These are phyloP conservation scores for Ceratobasidium sp. DNA, from an alignment of 1,284 basidiomycete species.

Conservation along the genomic window DNA sequence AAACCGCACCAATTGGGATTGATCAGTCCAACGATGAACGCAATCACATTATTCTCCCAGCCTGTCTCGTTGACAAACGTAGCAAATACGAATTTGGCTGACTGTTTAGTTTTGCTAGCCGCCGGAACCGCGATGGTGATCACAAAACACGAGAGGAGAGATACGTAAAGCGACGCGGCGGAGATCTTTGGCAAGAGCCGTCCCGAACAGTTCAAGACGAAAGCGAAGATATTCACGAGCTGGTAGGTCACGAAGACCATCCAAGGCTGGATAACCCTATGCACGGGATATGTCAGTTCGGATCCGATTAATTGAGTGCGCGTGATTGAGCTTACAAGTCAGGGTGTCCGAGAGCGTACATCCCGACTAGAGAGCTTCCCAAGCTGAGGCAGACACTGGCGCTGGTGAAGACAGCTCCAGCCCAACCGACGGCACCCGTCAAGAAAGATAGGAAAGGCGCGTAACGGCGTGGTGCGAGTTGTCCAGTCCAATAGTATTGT, in stretches of 20 bases:
- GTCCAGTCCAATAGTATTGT: constrained; percentile 37
- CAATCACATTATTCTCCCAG: constrained; percentile 38
- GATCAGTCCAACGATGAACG: constrained; percentile 35
- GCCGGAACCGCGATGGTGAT: constrained; percentile 34
- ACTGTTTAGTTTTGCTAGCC: constrained; percentile 20
- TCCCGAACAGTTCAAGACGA: constrained; percentile 15
- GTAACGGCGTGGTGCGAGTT: constrained; percentile 26
- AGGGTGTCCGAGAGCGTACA: constrained; percentile 36
- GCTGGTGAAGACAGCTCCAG: constrained; percentile 25
- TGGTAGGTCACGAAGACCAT: constrained; percentile 34
- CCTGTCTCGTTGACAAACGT: constrained; percentile 38
- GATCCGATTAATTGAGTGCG: not conserved
- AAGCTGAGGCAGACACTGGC: constrained; percentile 33
- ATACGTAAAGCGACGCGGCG: constrained; percentile 8
- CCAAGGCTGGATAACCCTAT: constrained; percentile 34
- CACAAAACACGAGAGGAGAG: not conserved
- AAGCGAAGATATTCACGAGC: constrained; percentile 10
- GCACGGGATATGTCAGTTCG: not conserved
- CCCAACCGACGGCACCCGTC: constrained; percentile 31
- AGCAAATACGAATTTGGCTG: constrained; percentile 33
- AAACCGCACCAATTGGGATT: constrained; percentile 20
- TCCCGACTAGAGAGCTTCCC: constrained; percentile 26
- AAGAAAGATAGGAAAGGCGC: constrained; percentile 35
- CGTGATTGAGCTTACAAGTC: constrained; percentile 19
- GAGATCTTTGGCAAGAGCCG: constrained; percentile 24